phyloP scores from a whole-genome alignment of 371 early-diverging fungal genomes.

The Mortierella sp. region DNA sequence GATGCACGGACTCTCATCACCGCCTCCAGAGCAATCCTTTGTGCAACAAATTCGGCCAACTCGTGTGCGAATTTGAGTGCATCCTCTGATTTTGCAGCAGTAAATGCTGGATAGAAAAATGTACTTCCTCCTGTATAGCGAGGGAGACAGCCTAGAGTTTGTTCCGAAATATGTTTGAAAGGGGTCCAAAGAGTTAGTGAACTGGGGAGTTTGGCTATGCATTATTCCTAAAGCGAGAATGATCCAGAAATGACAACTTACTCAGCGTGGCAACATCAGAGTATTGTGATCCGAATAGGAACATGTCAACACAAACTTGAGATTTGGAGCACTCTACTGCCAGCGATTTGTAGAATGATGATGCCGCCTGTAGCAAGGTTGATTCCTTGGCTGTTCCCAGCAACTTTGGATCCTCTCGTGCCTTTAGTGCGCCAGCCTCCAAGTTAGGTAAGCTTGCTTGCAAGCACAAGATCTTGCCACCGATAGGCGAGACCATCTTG shows the following conservation, averaged over 20 bases:
- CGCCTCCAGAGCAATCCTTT: conserved; percentile 93
- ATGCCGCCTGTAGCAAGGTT: conserved; percentile 84
- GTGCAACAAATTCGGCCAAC: conserved; percentile 84
- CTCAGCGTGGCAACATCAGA: conserved; percentile 95
- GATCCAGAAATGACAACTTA: conserved; percentile 31
- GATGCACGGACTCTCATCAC: conserved; percentile 96
- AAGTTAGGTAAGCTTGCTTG: conserved; percentile 87
- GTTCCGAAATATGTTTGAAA: neutral
- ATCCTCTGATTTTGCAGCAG: conserved; percentile 89
- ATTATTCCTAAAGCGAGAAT: no score
- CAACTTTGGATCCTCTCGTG: conserved; percentile 88
- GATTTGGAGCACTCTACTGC: conserved; percentile 93
- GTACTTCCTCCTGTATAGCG: conserved; percentile 94
- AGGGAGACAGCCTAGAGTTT: conserved; percentile 15
- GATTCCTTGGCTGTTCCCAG: conserved; percentile 92
- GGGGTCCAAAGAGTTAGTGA: no score
- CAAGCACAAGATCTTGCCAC: conserved; percentile 93
- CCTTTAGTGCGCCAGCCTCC: conserved; percentile 84
- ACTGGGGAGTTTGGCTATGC: no score
- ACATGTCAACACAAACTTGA: conserved; percentile 94
- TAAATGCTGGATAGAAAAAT: conserved; percentile 96
- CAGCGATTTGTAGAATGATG: conserved; percentile 93
- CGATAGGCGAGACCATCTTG: conserved; percentile 83
- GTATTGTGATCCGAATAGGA: conserved; percentile 91
- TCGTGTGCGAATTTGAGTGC: conserved; percentile 92